A percentile compares a stretch with the other conserved stretches of the same genome.
phyloP scores from a whole-genome alignment of 306 rosid genomes.

The Rosa multiflora region DNA sequence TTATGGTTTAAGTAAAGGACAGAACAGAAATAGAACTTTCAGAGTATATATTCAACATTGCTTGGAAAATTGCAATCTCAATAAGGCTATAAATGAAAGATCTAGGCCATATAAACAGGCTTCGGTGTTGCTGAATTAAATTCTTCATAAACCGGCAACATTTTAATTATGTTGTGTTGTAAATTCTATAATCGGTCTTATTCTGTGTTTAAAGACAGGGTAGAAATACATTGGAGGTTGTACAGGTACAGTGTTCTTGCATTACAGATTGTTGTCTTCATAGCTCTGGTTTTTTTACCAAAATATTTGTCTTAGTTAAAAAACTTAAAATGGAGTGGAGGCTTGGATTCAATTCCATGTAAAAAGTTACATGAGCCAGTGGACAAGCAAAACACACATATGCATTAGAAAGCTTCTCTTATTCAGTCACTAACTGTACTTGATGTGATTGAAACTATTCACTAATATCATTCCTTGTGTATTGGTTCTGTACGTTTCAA shows the following conservation, averaged over 20 bases:
- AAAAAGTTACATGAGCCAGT: not conserved
- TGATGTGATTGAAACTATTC: not conserved
- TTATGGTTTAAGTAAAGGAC: too few species aligned
- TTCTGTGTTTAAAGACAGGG: constrained; percentile 45
- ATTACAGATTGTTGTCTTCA: not conserved
- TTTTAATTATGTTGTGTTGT: not conserved
- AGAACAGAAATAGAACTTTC: not conserved
- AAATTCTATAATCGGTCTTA: not conserved
- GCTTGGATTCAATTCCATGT: not conserved
- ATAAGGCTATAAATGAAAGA: not conserved
- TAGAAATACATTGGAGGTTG: constrained; percentile 94
- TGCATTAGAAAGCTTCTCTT: not conserved
- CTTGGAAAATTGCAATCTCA: not conserved
- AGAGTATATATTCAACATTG: not conserved
- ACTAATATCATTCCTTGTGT: not conserved
- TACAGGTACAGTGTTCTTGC: constrained; percentile 51
- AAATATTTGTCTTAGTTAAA: not conserved
- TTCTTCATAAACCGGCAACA: not conserved
- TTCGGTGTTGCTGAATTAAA: not conserved
- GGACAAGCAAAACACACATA: not conserved
- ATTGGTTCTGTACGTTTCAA: not conserved
- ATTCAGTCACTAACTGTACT: not conserved
- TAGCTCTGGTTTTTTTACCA: not conserved
- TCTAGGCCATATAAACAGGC: not conserved
- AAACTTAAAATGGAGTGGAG: not conserved